These are phyloP conservation scores for Trichoderma virens DNA, from an alignment of 495 filamentous ascomycete genomes.

Conservation along the genomic window DNA sequence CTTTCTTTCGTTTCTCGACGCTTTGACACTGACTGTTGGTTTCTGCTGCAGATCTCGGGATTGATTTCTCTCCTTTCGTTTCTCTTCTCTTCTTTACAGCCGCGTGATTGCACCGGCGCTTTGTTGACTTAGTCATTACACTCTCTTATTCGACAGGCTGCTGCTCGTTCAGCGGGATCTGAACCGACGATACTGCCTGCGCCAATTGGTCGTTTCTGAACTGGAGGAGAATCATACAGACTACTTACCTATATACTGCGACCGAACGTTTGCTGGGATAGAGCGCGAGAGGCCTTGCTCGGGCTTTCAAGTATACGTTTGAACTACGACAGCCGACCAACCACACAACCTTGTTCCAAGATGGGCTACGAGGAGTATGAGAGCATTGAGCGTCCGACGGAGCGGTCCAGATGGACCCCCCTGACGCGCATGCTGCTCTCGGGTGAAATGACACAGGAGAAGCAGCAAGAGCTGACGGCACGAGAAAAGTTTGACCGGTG, in stretches of 20 bases:
- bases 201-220: background rate
- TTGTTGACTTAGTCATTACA: slow-evolving; percentile 21
- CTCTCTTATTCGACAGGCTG: slow-evolving; percentile 23
- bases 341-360: slow-evolving; percentile 20
- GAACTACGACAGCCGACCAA: too few species aligned
- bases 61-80: background rate
- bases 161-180: slow-evolving; percentile 52
- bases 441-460: slow-evolving; percentile 59
- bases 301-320: too few species aligned
- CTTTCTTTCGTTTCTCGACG: background rate
- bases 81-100: background rate
- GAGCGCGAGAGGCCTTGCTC: background rate
- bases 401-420: slow-evolving; percentile 61
- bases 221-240: background rate
- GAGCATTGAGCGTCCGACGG: slow-evolving; percentile 30
- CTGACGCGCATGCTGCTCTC: slow-evolving; percentile 61
- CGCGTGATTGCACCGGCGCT: too few species aligned
- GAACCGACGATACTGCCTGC: slow-evolving; percentile 27
- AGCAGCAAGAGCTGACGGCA: slow-evolving; percentile 49
- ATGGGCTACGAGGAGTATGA: slow-evolving; percentile 30
- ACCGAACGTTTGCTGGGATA: background rate
- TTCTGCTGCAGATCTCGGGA: background rate
- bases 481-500: slow-evolving; percentile 48
- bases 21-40: background rate
- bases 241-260: background rate